Evolutionary conservation across 2,329 filamentous ascomycete genomes (phyloP), one percentile per base, ranked within the genome.

Genomic region (Clonostachys solani): DNA sequence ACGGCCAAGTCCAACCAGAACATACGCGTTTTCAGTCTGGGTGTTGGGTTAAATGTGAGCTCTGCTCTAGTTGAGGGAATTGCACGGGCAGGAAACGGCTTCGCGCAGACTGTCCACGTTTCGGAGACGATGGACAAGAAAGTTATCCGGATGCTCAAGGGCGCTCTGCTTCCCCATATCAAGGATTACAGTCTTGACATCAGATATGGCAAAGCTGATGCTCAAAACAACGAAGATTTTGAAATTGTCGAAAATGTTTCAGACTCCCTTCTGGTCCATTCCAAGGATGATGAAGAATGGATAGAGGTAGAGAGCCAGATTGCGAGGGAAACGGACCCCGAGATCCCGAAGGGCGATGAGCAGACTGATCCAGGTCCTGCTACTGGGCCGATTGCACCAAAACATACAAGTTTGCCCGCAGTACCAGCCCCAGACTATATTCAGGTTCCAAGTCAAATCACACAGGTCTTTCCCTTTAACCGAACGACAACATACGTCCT

Each of bases 101-200:
- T 84, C 50, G 63, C 78, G 1, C 86, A 90, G 60, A 71, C 76
- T 0, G 84, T 89, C 0, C 71, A 70, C 2, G 65, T 78, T 7
- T 67, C 76, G 2, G 86, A 90, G 59, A 81, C 83, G 56, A 79
- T 89, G 64, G 81, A 86, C 54, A 77, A 68, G 52, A 87, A 86
- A 58, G 75, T 89, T 1, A 74, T 90, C 3, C 77, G 86, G 3
- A 90, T 91, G 86, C 69, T 91, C 48, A 88, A 87, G 58, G 86
- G 79, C 0, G 81, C 84, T 0, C 63, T 90, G 17, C 81, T 78
- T 3, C 83, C 84, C 0, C 84, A 89, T 52, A 70, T 87, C 40
- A 74, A 67, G 15, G 77, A 88, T 56, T 87, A 84, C 56, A 73
- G 69, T 0, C 65, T 89, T 2, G 80, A 86, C 55, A 65, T 89